Base-by-base conservation (phyloP, 2,329 filamentous ascomycete species). In the Allantophomopsis lycopodina region DNA sequence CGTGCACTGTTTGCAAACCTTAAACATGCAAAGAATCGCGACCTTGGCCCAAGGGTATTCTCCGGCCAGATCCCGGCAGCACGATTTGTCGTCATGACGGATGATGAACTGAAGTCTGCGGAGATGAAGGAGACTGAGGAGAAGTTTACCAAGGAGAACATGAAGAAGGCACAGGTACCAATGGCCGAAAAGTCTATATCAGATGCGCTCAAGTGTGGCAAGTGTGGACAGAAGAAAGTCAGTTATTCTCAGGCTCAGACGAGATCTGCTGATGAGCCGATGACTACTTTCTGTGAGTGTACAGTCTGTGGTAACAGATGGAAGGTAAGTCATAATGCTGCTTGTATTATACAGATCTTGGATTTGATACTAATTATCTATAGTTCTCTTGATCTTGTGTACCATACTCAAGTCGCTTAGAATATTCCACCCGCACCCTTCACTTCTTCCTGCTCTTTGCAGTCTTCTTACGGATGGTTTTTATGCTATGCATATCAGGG, bases 191-290 rank as follows among this genome's bases (percentile, higher is more conserved):
- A 87, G 71, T 88, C 82, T 56, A 86, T 95, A 63, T 87, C 80
- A 57, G 81, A 83, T 57, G 84, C 80, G 42, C 71, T 96, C 54
- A 80, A 85, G 62, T 98, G 91, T 64, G 76, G 86, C 55, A 88
- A 87, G 61, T 98, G 91, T 64, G 83, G 83, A 53, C 73, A 94
- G 71, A 88, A 83, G 68, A 88, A 86, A 69, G 91, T 96, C 56
- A 87, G 82, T 61, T 98, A 98, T 63, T 86, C 77, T 37, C 91
- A 98, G 64, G 91, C 91, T 4, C 91, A 98, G 69, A 98, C 91
- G 13, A 74, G 91, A 48, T 83, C 77, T 65, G 91, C 91, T 48
- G 91, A 98, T 73, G 91, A 96, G 64, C 89, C 89, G 49, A 83
- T 83, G 78, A 83, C 78, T 45, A 83, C 78, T 30, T 83, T 83